These are phyloP conservation scores for Acacia concinna DNA, from an alignment of 331 rosid species.

Conservation along the genomic window DNA sequence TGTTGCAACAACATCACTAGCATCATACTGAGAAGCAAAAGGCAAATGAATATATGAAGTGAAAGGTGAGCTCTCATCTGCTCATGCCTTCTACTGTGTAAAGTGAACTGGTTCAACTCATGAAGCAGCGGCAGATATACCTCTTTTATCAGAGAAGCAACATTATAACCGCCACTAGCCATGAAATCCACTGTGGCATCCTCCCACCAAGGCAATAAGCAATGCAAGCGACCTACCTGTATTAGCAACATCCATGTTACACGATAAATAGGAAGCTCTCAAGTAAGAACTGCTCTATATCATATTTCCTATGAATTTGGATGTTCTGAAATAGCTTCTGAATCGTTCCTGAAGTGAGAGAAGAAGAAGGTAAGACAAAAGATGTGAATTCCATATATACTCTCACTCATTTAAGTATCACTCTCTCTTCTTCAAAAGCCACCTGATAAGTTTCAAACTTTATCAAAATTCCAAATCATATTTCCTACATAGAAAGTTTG, in stretches of 20 bases:
- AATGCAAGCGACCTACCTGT: constrained; percentile 86
- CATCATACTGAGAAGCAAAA: background rate
- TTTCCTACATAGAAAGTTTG: constrained; percentile 16
- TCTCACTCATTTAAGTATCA: background rate
- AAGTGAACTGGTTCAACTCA: constrained; percentile 18
- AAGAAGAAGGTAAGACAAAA: background rate
- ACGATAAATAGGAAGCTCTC: constrained; percentile 1
- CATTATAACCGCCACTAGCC: constrained; percentile 84
- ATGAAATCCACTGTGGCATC: constrained; percentile 80
- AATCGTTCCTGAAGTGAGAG: background rate
- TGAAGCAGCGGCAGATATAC: constrained; percentile 43
- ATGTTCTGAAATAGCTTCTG: background rate
- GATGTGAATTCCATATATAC: background rate
- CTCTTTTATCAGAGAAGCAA: constrained; percentile 58
- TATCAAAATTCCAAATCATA: background rate
- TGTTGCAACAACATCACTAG: constrained; percentile 25
- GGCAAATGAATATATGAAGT: background rate
- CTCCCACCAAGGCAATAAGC: constrained; percentile 88
- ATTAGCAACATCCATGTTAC: constrained; percentile 22
- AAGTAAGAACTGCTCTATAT: background rate
- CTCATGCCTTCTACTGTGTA: background rate
- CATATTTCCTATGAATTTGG: background rate
- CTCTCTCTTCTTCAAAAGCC: background rate
- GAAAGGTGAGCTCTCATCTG: background rate
- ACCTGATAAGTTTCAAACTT: background rate